Evolutionary conservation across 768 basidiomycete species (phyloP).

Genomic region (Wakefieldia striispora): DNA sequence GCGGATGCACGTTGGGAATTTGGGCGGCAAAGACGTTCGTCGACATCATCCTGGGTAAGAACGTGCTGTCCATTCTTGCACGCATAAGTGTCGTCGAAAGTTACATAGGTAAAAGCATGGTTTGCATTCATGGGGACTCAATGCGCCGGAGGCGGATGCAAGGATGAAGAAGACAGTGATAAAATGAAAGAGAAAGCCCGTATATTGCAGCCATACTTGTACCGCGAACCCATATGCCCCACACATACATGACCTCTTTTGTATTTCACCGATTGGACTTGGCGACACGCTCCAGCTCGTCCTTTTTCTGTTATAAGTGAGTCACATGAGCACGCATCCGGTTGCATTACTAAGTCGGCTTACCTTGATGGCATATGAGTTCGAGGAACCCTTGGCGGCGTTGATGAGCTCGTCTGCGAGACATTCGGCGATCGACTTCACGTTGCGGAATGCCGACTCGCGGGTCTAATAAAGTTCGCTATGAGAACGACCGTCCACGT

Average conservation of each 20-base stretch:
- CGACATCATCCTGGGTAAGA: conserved; percentile 1
- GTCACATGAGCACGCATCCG: conserved; percentile 1
- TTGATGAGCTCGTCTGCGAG: conserved; percentile 99
- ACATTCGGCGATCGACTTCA: conserved; percentile 98
- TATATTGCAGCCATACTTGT: conserved; percentile 23
- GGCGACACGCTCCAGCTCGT: conserved; percentile 99
- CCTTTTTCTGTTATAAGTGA: conserved; percentile 73
- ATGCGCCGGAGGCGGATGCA: conserved; percentile 9
- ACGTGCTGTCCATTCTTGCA: conserved; percentile 4
- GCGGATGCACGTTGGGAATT: not conserved
- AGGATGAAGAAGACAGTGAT: conserved; percentile 2
- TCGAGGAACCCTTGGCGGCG: conserved; percentile 99
- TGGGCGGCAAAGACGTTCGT: not conserved
- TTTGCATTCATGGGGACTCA: conserved; percentile 25
- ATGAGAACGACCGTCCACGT: conserved; percentile 1
- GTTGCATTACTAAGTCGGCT: conserved; percentile 6
- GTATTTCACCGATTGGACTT: conserved; percentile 96
- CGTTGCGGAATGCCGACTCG: conserved; percentile 99
- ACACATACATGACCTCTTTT: not conserved
- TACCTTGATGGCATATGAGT: conserved; percentile 99
- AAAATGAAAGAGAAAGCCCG: conserved; percentile 17
- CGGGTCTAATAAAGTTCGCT: conserved; percentile 65
- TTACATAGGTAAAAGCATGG: conserved; percentile 25
- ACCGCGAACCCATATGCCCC: conserved; percentile 10
- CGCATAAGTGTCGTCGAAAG: conserved; percentile 8